phyloP scores from a whole-genome alignment of 495 filamentous ascomycete species.

The Neurospora pannonica region DNA sequence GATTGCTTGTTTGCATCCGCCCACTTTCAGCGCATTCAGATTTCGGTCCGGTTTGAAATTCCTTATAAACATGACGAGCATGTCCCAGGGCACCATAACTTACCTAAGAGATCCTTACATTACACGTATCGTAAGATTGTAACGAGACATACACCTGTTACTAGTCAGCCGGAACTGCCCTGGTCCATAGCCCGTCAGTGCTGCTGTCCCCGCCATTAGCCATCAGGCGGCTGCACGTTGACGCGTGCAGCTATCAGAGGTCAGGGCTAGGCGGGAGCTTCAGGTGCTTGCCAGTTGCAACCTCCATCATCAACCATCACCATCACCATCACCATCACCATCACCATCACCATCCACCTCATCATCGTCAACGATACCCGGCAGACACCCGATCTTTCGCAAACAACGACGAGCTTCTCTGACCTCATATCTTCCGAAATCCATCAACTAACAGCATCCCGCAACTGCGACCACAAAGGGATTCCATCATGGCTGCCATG shows the following conservation, averaged over 20 bases:
- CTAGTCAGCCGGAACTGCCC: background rate
- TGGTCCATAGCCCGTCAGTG: background rate
- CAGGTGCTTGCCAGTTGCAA: background rate
- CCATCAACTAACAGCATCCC: background rate
- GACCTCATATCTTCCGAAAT: background rate
- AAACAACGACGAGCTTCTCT: background rate
- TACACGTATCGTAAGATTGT: background rate
- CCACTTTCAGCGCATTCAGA: background rate
- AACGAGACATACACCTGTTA: background rate
- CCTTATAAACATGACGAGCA: background rate
- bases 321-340: background rate
- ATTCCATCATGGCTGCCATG: constrained; percentile 40
- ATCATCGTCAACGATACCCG: background rate
- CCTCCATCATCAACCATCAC: background rate
- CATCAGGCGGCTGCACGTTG: background rate
- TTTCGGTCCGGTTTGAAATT: background rate
- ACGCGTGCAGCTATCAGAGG: background rate
- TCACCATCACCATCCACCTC: background rate
- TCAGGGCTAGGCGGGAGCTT: background rate
- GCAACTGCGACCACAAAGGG: background rate
- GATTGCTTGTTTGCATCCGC: background rate
- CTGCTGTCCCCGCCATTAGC: background rate
- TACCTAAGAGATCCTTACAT: background rate
- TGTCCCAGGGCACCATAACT: background rate
- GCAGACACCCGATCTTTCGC: background rate